Percentiles rank a stretch among this genome's conserved stretches.
Conservation (phyloP, 2,329 filamentous ascomycete genomes). For the Fusarium azukiicola region DNA sequence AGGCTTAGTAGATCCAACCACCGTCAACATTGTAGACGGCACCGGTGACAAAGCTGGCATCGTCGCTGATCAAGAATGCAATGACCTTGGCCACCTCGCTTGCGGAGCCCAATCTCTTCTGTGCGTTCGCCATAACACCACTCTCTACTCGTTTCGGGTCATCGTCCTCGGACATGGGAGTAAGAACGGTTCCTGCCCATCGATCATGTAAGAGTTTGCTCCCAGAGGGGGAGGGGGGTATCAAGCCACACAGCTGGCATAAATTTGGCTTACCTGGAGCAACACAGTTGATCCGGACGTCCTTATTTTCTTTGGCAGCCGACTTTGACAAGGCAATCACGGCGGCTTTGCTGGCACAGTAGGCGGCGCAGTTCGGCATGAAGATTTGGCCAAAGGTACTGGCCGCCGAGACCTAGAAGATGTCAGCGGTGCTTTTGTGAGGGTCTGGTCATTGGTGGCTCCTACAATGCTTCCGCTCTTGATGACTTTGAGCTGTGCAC, state of each 20-base stretch:
- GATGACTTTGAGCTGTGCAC: neutral
- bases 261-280: conserved; percentile 29
- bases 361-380: neutral
- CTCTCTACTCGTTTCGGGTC: conserved; percentile 2
- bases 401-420: neutral
- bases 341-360: conserved; percentile 55
- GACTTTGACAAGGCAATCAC: conserved; percentile 56
- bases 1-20: conserved; percentile 10
- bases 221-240: too few relatives aligned
- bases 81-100: neutral
- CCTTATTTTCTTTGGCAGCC: conserved; percentile 53
- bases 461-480: neutral
- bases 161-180: conserved; percentile 3
- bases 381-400: neutral
- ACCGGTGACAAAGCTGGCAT: conserved; percentile 7
- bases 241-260: too few relatives aligned
- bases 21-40: neutral
- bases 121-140: neutral
- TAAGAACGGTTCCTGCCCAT: conserved; percentile 5
- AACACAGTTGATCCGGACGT: conserved; percentile 40
- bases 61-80: conserved; percentile 4
- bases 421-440: neutral
- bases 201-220: neutral
- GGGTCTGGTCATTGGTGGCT: neutral
- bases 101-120: neutral